These are phyloP conservation scores for Plasmopara viticola DNA, from an alignment of 352 stramenopile species.

Conservation along the genomic window DNA sequence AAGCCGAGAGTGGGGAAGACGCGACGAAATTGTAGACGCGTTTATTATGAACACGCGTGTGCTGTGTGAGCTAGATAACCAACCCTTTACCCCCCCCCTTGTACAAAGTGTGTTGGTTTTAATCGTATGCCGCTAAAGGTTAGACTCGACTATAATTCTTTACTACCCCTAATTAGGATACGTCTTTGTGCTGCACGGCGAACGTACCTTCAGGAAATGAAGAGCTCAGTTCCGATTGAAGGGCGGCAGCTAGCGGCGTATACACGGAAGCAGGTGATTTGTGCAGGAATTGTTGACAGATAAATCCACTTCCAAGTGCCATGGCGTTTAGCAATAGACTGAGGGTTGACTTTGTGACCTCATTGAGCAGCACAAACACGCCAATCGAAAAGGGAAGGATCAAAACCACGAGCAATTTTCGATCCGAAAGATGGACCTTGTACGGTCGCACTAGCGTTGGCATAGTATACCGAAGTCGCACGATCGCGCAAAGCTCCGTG, in stretches of 20 bases:
- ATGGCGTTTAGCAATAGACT: slow-evolving; percentile 49
- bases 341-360: slow-evolving; percentile 51
- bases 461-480: slow-evolving; percentile 81
- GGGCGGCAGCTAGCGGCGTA: slow-evolving; percentile 24
- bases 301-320: slow-evolving; percentile 39
- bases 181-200: no score
- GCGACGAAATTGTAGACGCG: slow-evolving; percentile 15
- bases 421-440: slow-evolving; percentile 61
- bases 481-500: slow-evolving; percentile 88
- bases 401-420: slow-evolving; percentile 32
- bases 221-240: slow-evolving; percentile 21
- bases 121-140: no score
- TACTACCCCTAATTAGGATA: no score
- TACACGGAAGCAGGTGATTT: slow-evolving; percentile 32
- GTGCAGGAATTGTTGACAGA: slow-evolving; percentile 55
- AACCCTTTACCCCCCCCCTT: no score
- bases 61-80: background rate
- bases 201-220: no score
- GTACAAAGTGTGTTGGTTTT: no score
- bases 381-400: slow-evolving; percentile 56
- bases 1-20: slow-evolving; percentile 8
- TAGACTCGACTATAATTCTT: no score
- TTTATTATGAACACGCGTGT: slow-evolving; percentile 16
- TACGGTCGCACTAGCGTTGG: slow-evolving; percentile 73
- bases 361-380: slow-evolving; percentile 57